phyloP scores from a whole-genome alignment of 2,329 filamentous ascomycete genomes.

The Ophiostoma sp. region DNA sequence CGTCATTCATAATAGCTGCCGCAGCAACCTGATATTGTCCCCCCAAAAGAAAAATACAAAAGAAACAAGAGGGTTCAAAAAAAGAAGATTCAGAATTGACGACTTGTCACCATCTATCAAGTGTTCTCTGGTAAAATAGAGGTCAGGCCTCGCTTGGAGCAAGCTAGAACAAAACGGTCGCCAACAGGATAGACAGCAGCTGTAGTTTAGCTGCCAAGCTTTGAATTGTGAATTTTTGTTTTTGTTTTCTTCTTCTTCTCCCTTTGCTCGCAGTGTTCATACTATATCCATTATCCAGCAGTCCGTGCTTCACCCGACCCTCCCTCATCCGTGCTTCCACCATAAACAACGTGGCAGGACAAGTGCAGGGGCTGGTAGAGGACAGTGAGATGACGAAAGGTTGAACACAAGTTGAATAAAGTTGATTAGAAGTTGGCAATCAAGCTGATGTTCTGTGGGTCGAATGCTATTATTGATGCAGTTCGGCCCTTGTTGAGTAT shows the following conservation, averaged over 20 bases:
- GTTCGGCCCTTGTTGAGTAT: not conserved
- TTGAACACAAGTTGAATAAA: not conserved
- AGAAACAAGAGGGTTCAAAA: not conserved
- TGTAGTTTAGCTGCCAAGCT: not conserved
- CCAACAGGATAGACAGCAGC: not conserved
- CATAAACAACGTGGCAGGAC: conserved; percentile 7
- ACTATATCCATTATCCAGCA: not conserved
- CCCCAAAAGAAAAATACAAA: not conserved
- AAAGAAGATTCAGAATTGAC: not conserved
- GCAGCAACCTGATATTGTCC: too few relatives aligned
- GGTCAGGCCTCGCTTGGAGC: not conserved
- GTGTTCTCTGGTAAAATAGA: not conserved
- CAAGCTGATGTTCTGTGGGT: not conserved
- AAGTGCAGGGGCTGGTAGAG: not conserved
- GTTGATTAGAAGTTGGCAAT: not conserved
- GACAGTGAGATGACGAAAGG: not conserved
- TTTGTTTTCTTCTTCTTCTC: not conserved
- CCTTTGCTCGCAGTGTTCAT: not conserved
- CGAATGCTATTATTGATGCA: not conserved
- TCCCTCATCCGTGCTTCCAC: not conserved
- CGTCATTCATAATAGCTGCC: not conserved
- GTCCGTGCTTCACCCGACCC: not conserved
- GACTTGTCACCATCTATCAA: too few relatives aligned
- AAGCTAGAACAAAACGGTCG: not conserved
- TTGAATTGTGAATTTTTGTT: not conserved